These are phyloP conservation scores for Ophiostoma australiae DNA, from an alignment of 2,329 filamentous ascomycete species.

Conservation along the genomic window DNA sequence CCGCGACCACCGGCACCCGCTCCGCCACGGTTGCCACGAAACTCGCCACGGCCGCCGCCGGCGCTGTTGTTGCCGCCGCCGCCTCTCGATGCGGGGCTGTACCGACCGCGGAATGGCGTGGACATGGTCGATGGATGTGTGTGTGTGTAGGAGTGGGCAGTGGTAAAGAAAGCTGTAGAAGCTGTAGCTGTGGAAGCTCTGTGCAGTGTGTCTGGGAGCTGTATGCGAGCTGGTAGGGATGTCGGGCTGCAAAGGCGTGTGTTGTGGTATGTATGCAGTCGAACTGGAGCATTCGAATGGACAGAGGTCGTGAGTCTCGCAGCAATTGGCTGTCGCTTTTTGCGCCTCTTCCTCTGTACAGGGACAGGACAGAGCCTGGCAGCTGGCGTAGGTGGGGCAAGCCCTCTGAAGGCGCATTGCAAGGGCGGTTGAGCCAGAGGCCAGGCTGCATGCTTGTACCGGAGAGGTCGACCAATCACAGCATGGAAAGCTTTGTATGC, in stretches of 20 bases:
- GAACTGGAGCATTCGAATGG: background rate
- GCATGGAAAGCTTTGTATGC: background rate
- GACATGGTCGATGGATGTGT: conserved; percentile 23
- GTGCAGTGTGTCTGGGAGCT: background rate
- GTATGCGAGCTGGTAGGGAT: background rate
- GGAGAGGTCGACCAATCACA: background rate
- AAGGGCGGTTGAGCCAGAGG: background rate
- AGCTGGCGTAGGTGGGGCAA: background rate
- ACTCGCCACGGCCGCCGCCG: conserved; percentile 20
- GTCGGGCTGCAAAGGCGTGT: background rate
- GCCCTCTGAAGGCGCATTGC: background rate
- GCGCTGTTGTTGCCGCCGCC: conserved; percentile 20
- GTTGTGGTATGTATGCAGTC: background rate
- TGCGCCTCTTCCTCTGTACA: conserved; percentile 5
- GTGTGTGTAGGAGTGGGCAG: background rate
- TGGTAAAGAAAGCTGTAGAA: background rate
- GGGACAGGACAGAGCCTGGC: conserved; percentile 5
- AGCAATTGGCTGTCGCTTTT: conserved; percentile 15
- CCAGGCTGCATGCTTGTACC: background rate
- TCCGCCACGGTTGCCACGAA: conserved; percentile 18
- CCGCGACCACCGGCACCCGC: conserved; percentile 12
- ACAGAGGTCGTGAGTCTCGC: background rate
- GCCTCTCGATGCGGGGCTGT: conserved; percentile 27
- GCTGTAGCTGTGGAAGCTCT: background rate
- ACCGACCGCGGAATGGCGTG: conserved; percentile 28